Base-by-base conservation (phyloP, 2,329 filamentous ascomycete genomes). In the Trichoderma sp. region DNA sequence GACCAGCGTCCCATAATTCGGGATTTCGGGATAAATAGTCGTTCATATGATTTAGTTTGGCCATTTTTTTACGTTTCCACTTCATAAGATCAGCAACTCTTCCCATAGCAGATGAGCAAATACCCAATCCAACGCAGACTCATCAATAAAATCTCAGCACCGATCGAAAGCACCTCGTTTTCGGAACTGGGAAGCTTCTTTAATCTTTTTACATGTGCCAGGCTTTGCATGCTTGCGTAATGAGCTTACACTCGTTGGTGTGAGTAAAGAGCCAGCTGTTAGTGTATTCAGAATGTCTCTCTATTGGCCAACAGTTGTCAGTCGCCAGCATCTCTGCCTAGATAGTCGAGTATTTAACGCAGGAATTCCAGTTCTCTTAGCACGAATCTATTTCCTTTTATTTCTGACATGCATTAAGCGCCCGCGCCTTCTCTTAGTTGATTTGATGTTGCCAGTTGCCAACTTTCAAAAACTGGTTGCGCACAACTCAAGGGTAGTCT, bases 221-320 rank as follows among this genome's bases (percentile, higher is more conserved):
- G 41, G 41, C 7, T 1, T 1, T n/a, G 1, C 1, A 0, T 45
- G 7, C 41, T n/a, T n/a, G 41, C 4, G 3, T 45, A 4, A 2
- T n/a, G 41, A 45, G 18, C 41, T 45, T n/a, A 9, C 7, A 9
- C 18, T 4, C 18, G 1, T 18, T 18, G 16, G 16, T 7, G 38
- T 0, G 38, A 41, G 38, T 0, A 41, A 8, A 41, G 16, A 41
- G 38, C 38, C 6, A 8, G 38, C 16, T 18, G 16, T 18, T 18
- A 16, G 38, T 41, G 38, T 41, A 41, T 18, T 3, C 38, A 0
- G 7, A 7, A 4, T 18, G 38, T 41, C 38, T 1, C 35, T 18
- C 38, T 18, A 18, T 41, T 4, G 38, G 3, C 38, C 16, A 8
- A 3, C 6, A 41, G 38, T 18, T 41, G 38, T 41, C 38, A 50